Evolutionary conservation across 768 basidiomycete genomes (phyloP), one percentile per base, ranked within the genome.

Genomic region (Leccinum olivaceopallidum): DNA sequence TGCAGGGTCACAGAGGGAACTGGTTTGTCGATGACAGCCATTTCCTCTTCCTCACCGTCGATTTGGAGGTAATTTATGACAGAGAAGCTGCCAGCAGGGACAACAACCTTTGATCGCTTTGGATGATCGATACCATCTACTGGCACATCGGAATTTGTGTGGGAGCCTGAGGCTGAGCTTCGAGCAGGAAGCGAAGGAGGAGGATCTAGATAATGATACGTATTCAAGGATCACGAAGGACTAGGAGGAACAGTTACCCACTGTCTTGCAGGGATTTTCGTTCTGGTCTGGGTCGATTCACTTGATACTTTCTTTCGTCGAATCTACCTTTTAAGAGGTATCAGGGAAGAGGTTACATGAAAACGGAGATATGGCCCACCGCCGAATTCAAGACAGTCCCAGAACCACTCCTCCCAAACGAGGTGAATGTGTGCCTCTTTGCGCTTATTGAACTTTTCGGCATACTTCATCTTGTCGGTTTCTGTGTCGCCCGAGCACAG

Each of bases 331-430:
- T 53, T 53, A 52, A 26, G 55, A 51, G 53, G 16, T 14, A 51
- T 57, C 28, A 34, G 36, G 7, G 22, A 16, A 49, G n/a, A 24
- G 37, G 26, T 32, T 49, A 6, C 5, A 8, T 24, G 36, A 55
- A 49, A 49, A 57, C 52, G n/a, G 53, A 55, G 32, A 56, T 18
- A 39, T 26, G 18, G 14, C 70, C 72, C 62, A 78, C 89, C 92
- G 60, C 86, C 85, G 68, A 85, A 92, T 47, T 87, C 85, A 3
- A 95, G 67, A 28, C 84, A 95, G 68, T 97, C 95, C 93, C 93
- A 95, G 59, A 97, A 90, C 95, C 95, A 98, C 63, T 96, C 94
- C 68, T 95, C 94, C 90, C 95, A 96, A 1, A 97, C 85, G 3
- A 95, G 77, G 54, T 83, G 79, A 34, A 94, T 94, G 49, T 83